Conservation (phyloP, 805 yeast genomes). For the Allodekkera sacchari region DNA sequence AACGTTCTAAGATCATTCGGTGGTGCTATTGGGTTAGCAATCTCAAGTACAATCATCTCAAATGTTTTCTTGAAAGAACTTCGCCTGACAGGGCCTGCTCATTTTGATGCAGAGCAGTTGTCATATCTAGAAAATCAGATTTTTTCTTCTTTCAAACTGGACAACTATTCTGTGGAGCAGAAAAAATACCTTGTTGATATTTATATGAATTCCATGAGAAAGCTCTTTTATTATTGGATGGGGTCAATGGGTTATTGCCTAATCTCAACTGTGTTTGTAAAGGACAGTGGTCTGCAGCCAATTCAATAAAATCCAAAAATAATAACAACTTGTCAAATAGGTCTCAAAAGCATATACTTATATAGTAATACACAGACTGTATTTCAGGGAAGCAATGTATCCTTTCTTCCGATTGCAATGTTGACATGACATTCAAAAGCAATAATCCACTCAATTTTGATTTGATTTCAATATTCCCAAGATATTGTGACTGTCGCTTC, state of each 20-base stretch:
- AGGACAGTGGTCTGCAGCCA: conserved; percentile 2
- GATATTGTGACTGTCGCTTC: too few relatives aligned
- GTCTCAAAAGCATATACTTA: too few relatives aligned
- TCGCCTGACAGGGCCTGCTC: neutral
- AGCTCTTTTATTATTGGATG: conserved; percentile 2
- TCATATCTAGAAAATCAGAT: neutral
- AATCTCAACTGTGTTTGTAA: neutral
- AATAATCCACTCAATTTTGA: too few relatives aligned
- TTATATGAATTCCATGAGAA: conserved; percentile 1
- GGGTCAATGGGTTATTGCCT: conserved; percentile 2
- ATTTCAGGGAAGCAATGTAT: too few relatives aligned
- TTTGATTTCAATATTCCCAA: too few relatives aligned
- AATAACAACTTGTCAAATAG: too few relatives aligned
- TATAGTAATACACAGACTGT: too few relatives aligned
- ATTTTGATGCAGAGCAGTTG: neutral
- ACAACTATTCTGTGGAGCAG: neutral
- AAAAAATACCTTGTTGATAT: neutral
- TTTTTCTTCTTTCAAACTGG: neutral
- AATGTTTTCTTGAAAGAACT: conserved; percentile 11
- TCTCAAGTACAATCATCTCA: conserved; percentile 24
- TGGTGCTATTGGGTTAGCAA: conserved; percentile 53
- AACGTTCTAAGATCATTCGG: conserved; percentile 52
- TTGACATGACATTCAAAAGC: too few relatives aligned
- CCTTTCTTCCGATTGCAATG: too few relatives aligned
- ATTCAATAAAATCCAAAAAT: too few relatives aligned